These are phyloP conservation scores for Phlebiopsis flavidoalba DNA, from an alignment of 768 basidiomycete genomes.

Conservation along the genomic window DNA sequence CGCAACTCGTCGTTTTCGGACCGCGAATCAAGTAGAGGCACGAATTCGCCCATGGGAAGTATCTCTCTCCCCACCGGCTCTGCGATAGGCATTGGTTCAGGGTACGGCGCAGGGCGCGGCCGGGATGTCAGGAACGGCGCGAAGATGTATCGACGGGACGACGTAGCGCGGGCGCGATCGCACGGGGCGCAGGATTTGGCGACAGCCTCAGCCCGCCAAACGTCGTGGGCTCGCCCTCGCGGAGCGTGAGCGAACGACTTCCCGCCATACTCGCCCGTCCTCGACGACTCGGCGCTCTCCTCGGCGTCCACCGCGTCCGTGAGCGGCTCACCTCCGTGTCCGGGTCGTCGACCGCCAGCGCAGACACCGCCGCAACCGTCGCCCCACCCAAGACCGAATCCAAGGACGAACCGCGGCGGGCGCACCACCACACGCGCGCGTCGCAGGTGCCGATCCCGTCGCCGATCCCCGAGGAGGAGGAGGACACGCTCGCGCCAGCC, in stretches of 20 bases:
- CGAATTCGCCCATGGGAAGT: conserved; percentile 29
- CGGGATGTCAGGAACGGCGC: conserved; percentile 7
- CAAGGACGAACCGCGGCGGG: neutral
- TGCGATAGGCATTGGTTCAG: conserved; percentile 16
- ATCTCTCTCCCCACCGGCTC: conserved; percentile 29
- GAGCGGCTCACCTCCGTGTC: conserved; percentile 17
- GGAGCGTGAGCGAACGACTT: conserved; percentile 14
- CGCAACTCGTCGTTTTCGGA: conserved; percentile 50
- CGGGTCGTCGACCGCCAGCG: conserved; percentile 24
- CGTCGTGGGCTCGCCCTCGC: conserved; percentile 22
- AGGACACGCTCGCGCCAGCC: conserved; percentile 39
- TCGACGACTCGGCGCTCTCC: conserved; percentile 10
- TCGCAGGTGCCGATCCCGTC: conserved; percentile 16
- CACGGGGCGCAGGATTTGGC: conserved; percentile 32
- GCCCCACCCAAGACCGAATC: neutral
- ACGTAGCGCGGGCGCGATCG: conserved; percentile 39
- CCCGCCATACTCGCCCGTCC: conserved; percentile 9
- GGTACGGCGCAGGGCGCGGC: conserved; percentile 11
- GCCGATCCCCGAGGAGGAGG: conserved; percentile 31
- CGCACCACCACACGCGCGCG: neutral
- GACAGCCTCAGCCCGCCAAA: conserved; percentile 35
- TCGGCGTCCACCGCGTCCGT: conserved; percentile 15
- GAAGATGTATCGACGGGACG: conserved; percentile 15
- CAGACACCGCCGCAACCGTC: conserved; percentile 15
- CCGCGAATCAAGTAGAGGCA: conserved; percentile 38